These are phyloP conservation scores for Russula earlei DNA, from an alignment of 768 basidiomycete genomes.

Conservation along the genomic window DNA sequence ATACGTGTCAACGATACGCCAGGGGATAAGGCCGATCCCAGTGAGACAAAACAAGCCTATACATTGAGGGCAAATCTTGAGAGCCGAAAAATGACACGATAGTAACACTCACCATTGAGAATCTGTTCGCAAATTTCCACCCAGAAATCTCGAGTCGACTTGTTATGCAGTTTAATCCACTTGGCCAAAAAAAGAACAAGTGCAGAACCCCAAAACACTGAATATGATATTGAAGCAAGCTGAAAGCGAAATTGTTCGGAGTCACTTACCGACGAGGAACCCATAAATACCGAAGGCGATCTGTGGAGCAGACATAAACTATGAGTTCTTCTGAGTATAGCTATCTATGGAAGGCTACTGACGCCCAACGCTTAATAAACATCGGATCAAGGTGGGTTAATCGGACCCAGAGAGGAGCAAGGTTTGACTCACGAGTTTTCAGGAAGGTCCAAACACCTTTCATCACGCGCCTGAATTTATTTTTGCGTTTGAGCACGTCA, in stretches of 20 bases:
- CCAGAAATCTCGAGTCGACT: conserved; percentile 69
- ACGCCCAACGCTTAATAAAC: conserved; percentile 54
- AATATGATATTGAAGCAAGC: neutral
- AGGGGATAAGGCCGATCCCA: conserved; percentile 73
- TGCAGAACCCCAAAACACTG: conserved; percentile 82
- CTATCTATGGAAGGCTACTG: conserved; percentile 23
- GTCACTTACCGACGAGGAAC: conserved; percentile 50
- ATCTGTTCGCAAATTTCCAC: conserved; percentile 71
- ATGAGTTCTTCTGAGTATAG: neutral
- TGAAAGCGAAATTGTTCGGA: neutral
- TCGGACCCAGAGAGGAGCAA: neutral
- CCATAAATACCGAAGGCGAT: conserved; percentile 67
- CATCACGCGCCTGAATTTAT: conserved; percentile 48
- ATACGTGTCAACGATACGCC: conserved; percentile 65
- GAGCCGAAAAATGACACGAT: neutral
- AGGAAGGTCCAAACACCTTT: conserved; percentile 74
- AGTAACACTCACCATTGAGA: conserved; percentile 50
- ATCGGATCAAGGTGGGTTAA: neutral
- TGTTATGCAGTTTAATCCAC: conserved; percentile 63
- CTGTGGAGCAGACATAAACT: conserved; percentile 23
- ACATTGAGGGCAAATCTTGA: neutral
- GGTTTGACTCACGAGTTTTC: conserved; percentile 56
- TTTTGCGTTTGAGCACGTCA: conserved; percentile 56
- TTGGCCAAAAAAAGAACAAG: conserved; percentile 64
- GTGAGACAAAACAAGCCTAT: conserved; percentile 71